These are phyloP conservation scores for Endogone sp. DNA, from an alignment of 192 early-diverging fungal genomes.

Conservation along the genomic window DNA sequence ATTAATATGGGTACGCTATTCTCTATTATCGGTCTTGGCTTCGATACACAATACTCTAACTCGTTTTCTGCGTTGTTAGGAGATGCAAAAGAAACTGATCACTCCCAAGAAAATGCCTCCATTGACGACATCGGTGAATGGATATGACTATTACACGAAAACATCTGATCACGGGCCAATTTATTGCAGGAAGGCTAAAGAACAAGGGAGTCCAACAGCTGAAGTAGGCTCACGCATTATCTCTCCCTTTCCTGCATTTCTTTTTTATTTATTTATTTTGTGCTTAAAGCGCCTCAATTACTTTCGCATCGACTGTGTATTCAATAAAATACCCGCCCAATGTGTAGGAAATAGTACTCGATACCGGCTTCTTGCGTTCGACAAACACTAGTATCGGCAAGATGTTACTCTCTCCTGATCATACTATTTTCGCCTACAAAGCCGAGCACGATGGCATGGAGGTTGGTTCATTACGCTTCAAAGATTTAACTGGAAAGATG, in stretches of 20 bases:
- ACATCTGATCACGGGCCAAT: conserved; percentile 41
- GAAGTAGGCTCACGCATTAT: conserved; percentile 28
- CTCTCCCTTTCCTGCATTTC: neutral
- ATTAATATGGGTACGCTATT: conserved; percentile 8
- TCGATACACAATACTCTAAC: neutral
- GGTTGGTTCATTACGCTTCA: conserved; percentile 45
- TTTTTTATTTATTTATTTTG: neutral
- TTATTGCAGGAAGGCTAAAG: conserved; percentile 41
- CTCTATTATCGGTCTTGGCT: neutral
- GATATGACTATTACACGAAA: conserved; percentile 52
- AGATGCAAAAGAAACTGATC: conserved; percentile 46
- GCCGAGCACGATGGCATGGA: conserved; percentile 50
- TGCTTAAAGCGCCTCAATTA: neutral
- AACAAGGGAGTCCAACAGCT: conserved; percentile 24
- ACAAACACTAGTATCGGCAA: conserved; percentile 44
- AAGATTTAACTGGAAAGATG: conserved; percentile 29
- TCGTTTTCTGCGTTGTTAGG: conserved; percentile 19
- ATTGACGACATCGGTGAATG: conserved; percentile 37
- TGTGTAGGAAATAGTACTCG: conserved; percentile 45
- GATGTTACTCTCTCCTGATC: conserved; percentile 46
- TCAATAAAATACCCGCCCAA: neutral
- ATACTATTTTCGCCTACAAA: conserved; percentile 48
- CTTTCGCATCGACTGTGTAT: neutral
- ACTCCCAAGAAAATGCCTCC: conserved; percentile 37
- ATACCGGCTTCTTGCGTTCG: conserved; percentile 40